These are phyloP conservation scores for Fusarium stilboides DNA, from an alignment of 2,329 filamentous ascomycete genomes.

Conservation along the genomic window DNA sequence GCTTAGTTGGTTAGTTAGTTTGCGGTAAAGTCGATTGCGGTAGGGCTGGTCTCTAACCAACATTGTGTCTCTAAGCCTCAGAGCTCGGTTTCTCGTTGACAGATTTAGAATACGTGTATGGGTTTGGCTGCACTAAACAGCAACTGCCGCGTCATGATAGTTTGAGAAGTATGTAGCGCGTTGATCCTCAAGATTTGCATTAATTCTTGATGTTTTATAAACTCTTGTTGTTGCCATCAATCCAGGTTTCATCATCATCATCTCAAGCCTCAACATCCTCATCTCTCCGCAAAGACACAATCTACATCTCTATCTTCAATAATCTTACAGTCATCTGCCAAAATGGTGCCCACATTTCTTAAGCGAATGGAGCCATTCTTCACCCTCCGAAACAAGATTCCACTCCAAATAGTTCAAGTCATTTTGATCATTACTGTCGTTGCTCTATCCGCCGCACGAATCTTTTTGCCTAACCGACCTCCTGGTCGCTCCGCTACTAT, in stretches of 20 bases:
- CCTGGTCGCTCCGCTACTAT: constrained; percentile 38
- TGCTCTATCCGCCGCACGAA: constrained; percentile 31
- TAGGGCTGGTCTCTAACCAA: neutral
- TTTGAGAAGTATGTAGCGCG: neutral
- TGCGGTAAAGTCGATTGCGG: neutral
- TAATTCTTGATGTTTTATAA: neutral
- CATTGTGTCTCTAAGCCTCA: constrained; percentile 9
- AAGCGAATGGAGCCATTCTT: constrained; percentile 10
- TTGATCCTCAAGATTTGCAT: neutral
- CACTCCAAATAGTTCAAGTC: constrained; percentile 5
- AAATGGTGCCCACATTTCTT: constrained; percentile 3
- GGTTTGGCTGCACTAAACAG: neutral
- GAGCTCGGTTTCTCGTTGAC: constrained; percentile 11
- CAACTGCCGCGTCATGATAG: constrained; percentile 3
- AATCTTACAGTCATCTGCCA: neutral
- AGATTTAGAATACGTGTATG: constrained; percentile 9
- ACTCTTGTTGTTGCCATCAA: neutral
- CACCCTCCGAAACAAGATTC: constrained; percentile 8
- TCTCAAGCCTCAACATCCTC: constrained; percentile 1
- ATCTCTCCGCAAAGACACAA: neutral
- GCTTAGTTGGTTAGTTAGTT: neutral
- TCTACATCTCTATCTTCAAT: no score
- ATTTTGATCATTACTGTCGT: constrained; percentile 23
- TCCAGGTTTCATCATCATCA: neutral
- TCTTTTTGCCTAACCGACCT: constrained; percentile 28